Evolutionary conservation across 2,329 filamentous ascomycete genomes (phyloP), one percentile per base, ranked within the genome.

Genomic region (Botrytis byssoidea): DNA sequence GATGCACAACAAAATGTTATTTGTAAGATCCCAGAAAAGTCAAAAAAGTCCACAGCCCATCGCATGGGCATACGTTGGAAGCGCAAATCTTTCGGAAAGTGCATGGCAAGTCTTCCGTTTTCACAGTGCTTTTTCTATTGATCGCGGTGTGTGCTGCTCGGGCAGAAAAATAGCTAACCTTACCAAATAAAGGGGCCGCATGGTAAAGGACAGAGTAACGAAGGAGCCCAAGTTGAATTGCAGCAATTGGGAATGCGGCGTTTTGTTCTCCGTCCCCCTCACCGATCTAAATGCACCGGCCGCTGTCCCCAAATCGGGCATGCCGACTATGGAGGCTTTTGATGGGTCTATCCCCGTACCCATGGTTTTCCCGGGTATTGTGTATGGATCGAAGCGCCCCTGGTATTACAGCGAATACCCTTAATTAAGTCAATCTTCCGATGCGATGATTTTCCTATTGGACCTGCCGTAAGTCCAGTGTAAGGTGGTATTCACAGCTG

Each of bases 171-270:
- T 20, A 68, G 63, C 37, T 37, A 69, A 68, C 71, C 44, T 42
- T n/a, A 64, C n/a, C 40, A 20, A 64, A 14, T 46, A 60, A 75
- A 93, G 92, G 95, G 96, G 95, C 35, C 90, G 90, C 65, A 83
- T 97, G 44, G 88, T 91, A 71, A 90, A 90, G 79, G 91, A 97
- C 78, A 89, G 87, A 77, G 83, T 81, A 12, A 91, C 89, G 3
- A 91, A 91, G 75, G 83, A 88, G 75, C 88, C 90, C 20, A 97
- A 94, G 82, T 86, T 98, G 76, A 94, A 88, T 75, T 94, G 92
- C 82, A 90, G 93, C 72, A 99, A 98, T 82, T 98, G 95, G 95
- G 96, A 98, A 83, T 97, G 94, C 80, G 96, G 96, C 51, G 93
- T 99, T 1, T 78, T 98, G 37, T 81, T 98, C 59, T 90, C 75